Evolutionary conservation across 148 eudicot genomes (phyloP).

Genomic region (Amaranthus hypochondriacus): DNA sequence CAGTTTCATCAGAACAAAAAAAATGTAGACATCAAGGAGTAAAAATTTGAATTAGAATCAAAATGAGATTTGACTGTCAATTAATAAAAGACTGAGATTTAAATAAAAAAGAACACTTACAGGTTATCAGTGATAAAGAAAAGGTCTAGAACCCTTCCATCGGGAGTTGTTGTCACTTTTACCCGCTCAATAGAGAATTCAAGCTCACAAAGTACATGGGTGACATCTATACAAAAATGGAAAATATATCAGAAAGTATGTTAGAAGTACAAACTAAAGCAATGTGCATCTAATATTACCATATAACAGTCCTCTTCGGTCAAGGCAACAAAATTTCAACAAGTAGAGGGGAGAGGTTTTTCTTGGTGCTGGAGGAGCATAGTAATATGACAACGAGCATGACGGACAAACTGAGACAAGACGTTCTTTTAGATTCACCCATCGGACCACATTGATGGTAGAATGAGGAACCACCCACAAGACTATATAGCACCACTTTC

Average conservation of each 20-base stretch:
- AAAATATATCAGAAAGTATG: slow-evolving; percentile 13
- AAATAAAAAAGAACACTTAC: slow-evolving; percentile 35
- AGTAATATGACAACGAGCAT: slow-evolving; percentile 45
- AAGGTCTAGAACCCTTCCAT: slow-evolving; percentile 67
- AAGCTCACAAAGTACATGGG: slow-evolving; percentile 65
- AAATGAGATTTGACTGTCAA: background rate
- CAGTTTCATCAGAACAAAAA: background rate
- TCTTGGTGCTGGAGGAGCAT: slow-evolving; percentile 40
- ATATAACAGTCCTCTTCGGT: slow-evolving; percentile 61
- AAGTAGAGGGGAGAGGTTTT: slow-evolving; percentile 50
- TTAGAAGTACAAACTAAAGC: background rate
- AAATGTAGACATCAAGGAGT: background rate
- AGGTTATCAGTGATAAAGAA: slow-evolving; percentile 72
- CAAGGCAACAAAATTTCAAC: slow-evolving; percentile 55
- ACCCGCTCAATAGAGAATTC: slow-evolving; percentile 70
- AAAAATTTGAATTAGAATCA: background rate
- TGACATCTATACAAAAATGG: slow-evolving; percentile 48
- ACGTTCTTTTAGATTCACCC: slow-evolving; percentile 64
- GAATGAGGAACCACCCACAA: slow-evolving; percentile 68
- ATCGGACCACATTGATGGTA: slow-evolving; percentile 36
- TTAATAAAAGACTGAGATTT: background rate
- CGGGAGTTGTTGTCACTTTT: slow-evolving; percentile 81
- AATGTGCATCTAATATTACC: slow-evolving; percentile 37
- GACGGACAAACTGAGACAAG: slow-evolving; percentile 65
- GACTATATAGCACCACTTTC: slow-evolving; percentile 74